phyloP scores from a whole-genome alignment of 2,329 filamentous ascomycete species.

The Fusarium lyarnte region DNA sequence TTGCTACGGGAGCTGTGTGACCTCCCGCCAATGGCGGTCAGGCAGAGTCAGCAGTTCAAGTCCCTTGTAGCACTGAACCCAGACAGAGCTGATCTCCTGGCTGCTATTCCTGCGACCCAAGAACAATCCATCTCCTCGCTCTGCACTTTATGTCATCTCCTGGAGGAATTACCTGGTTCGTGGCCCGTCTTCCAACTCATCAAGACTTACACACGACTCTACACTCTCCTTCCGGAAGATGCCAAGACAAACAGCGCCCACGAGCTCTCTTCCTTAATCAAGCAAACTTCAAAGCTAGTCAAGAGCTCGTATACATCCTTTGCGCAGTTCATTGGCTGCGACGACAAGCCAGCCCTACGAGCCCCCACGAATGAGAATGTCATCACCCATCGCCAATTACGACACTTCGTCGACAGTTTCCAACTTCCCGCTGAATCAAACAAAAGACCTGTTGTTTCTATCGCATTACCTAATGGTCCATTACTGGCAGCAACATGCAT shows the following conservation, averaged over 20 bases:
- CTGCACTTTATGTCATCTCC: background rate
- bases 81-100: background rate
- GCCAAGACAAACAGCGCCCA: background rate
- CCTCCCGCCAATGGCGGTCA: background rate
- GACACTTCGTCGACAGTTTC: background rate
- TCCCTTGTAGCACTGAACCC: background rate
- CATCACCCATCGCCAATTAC: background rate
- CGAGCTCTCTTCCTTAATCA: background rate
- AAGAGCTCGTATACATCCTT: conserved; percentile 1
- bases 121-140: background rate
- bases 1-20: background rate
- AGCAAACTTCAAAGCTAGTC: background rate
- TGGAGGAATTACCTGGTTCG: background rate
- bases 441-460: background rate
- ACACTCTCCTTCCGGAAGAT: background rate
- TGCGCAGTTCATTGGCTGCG: background rate
- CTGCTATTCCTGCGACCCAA: background rate
- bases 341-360: background rate
- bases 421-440: background rate
- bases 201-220: background rate
- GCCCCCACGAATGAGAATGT: background rate
- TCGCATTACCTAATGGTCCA: background rate
- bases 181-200: conserved; percentile 7
- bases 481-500: conserved; percentile 6
- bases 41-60: background rate